These are phyloP conservation scores for Wickerhamomyces rabaulensis DNA, from an alignment of 805 yeast genomes.

Conservation along the genomic window DNA sequence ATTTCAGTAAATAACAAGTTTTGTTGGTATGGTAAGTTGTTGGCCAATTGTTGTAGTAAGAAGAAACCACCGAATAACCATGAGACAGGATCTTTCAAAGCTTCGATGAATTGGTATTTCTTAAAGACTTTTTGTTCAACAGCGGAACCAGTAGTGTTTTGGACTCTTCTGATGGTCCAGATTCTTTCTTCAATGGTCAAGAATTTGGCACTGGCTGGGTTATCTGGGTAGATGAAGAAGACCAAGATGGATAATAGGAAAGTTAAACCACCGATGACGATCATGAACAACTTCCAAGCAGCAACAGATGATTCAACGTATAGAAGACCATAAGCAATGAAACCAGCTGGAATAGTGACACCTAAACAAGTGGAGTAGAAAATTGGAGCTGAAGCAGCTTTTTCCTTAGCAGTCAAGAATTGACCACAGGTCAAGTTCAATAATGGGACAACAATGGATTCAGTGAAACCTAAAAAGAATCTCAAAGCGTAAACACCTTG, in stretches of 20 bases:
- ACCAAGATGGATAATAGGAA: constrained; percentile 32
- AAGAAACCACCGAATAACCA: constrained; percentile 26
- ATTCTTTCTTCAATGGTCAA: constrained; percentile 43
- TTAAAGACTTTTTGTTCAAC: constrained; percentile 42
- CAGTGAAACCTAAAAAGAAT: constrained; percentile 48
- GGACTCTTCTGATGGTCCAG: constrained; percentile 41
- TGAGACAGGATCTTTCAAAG: constrained; percentile 37
- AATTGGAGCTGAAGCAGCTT: constrained; percentile 49
- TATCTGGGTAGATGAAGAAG: constrained; percentile 45
- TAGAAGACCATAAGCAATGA: constrained; percentile 38
- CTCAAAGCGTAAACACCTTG: constrained; percentile 43
- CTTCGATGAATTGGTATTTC: constrained; percentile 36
- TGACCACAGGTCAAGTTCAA: constrained; percentile 44
- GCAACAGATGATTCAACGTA: constrained; percentile 31
- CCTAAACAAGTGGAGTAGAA: constrained; percentile 52
- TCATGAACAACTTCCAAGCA: constrained; percentile 50
- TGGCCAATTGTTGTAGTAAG: constrained; percentile 46
- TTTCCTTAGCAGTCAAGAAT: constrained; percentile 42
- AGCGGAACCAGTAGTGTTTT: constrained; percentile 31
- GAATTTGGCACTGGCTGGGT: constrained; percentile 48
- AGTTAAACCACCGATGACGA: constrained; percentile 54
- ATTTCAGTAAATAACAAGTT: constrained; percentile 41
- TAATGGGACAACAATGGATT: constrained; percentile 39
- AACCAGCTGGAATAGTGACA: constrained; percentile 47
- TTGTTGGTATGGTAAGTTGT: constrained; percentile 50